Percentiles rank a stretch among this genome's conserved stretches.
Evolutionary conservation across 2,329 filamentous ascomycete genomes (phyloP).

Genomic region (Emmonsia crescens): DNA sequence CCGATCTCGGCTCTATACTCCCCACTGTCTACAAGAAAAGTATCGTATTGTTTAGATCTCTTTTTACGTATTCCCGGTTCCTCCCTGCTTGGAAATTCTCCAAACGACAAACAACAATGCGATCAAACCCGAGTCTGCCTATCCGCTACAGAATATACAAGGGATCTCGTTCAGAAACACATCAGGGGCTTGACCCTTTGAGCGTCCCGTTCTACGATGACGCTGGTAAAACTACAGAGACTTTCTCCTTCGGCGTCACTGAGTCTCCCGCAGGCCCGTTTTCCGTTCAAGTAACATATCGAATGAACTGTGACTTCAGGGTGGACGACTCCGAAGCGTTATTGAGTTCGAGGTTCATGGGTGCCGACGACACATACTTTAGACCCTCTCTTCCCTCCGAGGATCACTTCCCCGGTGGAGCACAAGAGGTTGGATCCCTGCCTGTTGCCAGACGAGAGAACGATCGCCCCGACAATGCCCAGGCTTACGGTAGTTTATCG

Average conservation of each 20-base stretch:
- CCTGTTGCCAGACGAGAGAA: constrained; percentile 48
- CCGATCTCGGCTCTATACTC: constrained; percentile 49
- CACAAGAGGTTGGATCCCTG: constrained; percentile 60
- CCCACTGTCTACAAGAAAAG: constrained; percentile 95
- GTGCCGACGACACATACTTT: constrained; percentile 78
- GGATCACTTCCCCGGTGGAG: constrained; percentile 20
- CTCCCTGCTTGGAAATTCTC: constrained; percentile 80
- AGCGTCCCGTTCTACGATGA: constrained; percentile 58
- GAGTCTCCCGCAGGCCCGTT: constrained; percentile 81
- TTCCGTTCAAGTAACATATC: constrained; percentile 70
- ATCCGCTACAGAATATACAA: constrained; percentile 70
- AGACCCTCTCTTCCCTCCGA: constrained; percentile 61
- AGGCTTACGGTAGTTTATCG: constrained; percentile 80
- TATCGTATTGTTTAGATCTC: constrained; percentile 83
- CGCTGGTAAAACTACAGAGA: constrained; percentile 54
- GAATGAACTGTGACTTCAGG: constrained; percentile 79
- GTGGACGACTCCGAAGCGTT: constrained; percentile 86
- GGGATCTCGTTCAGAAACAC: constrained; percentile 41
- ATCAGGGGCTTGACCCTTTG: constrained; percentile 55
- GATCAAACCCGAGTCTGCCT: constrained; percentile 52
- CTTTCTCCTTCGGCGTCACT: constrained; percentile 70
- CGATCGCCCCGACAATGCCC: constrained; percentile 51
- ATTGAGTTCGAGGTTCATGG: constrained; percentile 86
- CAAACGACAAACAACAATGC: constrained; percentile 60
- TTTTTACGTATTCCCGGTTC: constrained; percentile 72